Evolutionary conservation across 345 rosid genomes (phyloP).

Genomic region (Chamaenerion angustifolium): DNA sequence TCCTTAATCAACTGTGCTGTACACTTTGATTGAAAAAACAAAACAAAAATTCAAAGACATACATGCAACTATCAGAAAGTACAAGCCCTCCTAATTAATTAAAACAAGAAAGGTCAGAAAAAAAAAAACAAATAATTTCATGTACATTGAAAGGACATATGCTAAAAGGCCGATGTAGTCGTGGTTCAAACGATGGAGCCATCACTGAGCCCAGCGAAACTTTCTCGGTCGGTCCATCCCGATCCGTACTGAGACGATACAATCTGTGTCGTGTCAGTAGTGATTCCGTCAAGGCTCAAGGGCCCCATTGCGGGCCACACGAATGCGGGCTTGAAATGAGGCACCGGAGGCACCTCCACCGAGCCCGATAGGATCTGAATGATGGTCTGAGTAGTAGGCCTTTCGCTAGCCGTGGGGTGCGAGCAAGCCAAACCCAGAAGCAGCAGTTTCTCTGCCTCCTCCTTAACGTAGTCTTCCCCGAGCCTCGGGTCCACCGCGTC

Average conservation of each 20-base stretch:
- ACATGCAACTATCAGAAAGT: too few relatives aligned
- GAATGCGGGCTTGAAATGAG: conserved; percentile 36
- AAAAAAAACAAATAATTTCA: neutral
- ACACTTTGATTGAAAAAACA: too few relatives aligned
- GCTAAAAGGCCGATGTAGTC: neutral
- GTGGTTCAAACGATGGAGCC: conserved; percentile 9
- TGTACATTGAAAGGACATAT: neutral
- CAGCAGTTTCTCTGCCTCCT: conserved; percentile 32
- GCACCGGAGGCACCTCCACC: conserved; percentile 22
- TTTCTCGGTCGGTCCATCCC: conserved; percentile 27
- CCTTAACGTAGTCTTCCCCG: conserved; percentile 14
- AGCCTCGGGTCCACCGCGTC: conserved; percentile 39
- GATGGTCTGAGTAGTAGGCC: conserved; percentile 32
- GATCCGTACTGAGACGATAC: conserved; percentile 15
- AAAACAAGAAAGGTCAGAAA: neutral
- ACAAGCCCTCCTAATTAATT: too few relatives aligned
- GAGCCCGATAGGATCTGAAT: conserved; percentile 28
- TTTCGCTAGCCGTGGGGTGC: conserved; percentile 32
- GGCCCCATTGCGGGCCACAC: conserved; percentile 22
- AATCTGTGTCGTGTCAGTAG: conserved; percentile 14
- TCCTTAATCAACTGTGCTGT: too few relatives aligned
- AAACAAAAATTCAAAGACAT: too few relatives aligned
- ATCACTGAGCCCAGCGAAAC: conserved; percentile 12
- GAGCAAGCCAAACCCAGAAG: conserved; percentile 37
- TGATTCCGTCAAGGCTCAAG: conserved; percentile 2